Percentiles rank a stretch among this genome's conserved stretches.
Conservation (phyloP, 257 asterid genomes). For the Orobanche coerulescens region DNA sequence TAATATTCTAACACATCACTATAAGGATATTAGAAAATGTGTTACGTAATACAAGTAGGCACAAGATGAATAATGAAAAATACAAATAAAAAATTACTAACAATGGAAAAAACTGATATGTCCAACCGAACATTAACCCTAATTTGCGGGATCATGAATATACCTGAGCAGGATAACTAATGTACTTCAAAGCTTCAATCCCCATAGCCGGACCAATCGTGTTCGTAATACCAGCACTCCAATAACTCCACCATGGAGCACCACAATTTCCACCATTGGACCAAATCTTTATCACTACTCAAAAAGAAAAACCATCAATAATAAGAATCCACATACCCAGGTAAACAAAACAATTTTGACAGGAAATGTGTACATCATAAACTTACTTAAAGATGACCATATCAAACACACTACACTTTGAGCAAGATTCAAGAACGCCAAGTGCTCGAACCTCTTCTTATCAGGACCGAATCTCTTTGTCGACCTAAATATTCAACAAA, state of each 20-base stretch:
- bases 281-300: conserved; percentile 81
- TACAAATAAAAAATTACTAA: background rate
- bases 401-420: conserved; percentile 87
- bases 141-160: conserved; percentile 12
- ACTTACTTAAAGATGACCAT: conserved; percentile 93
- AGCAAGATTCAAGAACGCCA: conserved; percentile 90
- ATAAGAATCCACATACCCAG: background rate
- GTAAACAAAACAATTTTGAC: background rate
- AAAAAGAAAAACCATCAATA: conserved; percentile 12
- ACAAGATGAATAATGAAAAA: background rate
- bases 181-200: conserved; percentile 88
- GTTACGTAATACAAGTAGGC: background rate
- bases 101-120: background rate
- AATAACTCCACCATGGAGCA: conserved; percentile 98
- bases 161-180: conserved; percentile 96
- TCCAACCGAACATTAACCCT: background rate
- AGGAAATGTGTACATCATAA: background rate
- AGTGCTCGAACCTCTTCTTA: conserved; percentile 88
- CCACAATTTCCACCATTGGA: conserved; percentile 59
- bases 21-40: background rate
- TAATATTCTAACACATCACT: background rate
- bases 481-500: conserved; percentile 42
- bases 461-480: conserved; percentile 85
- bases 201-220: conserved; percentile 99
- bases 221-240: conserved; percentile 98